Percentiles rank a stretch among this genome's conserved stretches.
phyloP scores from a whole-genome alignment of 2,329 filamentous ascomycete genomes.

The Neoscytalidium dimidiatum region DNA sequence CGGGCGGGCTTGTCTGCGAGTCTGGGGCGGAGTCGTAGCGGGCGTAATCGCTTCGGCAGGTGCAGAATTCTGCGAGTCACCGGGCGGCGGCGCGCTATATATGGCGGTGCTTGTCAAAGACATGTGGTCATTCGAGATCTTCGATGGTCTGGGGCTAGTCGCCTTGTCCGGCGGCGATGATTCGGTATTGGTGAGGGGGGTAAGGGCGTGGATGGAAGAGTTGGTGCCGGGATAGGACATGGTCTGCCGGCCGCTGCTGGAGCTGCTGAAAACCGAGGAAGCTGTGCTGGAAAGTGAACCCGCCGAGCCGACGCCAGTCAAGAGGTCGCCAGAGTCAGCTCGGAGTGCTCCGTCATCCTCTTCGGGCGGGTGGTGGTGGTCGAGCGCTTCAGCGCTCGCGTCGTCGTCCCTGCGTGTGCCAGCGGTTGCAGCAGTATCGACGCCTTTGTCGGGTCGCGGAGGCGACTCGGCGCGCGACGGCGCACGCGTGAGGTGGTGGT shows the following conservation, averaged over 20 bases:
- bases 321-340: conserved; percentile 61
- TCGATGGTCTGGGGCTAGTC: conserved; percentile 53
- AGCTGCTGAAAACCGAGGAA: conserved; percentile 70
- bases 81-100: conserved; percentile 35
- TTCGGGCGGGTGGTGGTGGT: conserved; percentile 17
- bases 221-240: conserved; percentile 58
- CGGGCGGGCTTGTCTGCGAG: conserved; percentile 51
- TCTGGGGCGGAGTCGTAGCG: conserved; percentile 45
- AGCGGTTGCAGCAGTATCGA: conserved; percentile 19
- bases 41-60: conserved; percentile 48
- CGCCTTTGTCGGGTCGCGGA: conserved; percentile 22
- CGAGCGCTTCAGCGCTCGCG: conserved; percentile 23
- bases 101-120: conserved; percentile 33
- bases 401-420: conserved; percentile 21
- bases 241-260: conserved; percentile 46
- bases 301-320: conserved; percentile 70
- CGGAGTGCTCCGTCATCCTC: conserved; percentile 60
- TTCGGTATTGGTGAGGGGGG: conserved; percentile 67
- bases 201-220: conserved; percentile 57
- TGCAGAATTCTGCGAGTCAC: conserved; percentile 37
- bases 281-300: conserved; percentile 71
- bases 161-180: conserved; percentile 63
- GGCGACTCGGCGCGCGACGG: conserved; percentile 16
- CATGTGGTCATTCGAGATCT: conserved; percentile 39
- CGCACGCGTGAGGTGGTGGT: conserved; percentile 22